Evolutionary conservation across 371 early-diverging fungal species (phyloP).

Genomic region (Haplosporangium sp.): DNA sequence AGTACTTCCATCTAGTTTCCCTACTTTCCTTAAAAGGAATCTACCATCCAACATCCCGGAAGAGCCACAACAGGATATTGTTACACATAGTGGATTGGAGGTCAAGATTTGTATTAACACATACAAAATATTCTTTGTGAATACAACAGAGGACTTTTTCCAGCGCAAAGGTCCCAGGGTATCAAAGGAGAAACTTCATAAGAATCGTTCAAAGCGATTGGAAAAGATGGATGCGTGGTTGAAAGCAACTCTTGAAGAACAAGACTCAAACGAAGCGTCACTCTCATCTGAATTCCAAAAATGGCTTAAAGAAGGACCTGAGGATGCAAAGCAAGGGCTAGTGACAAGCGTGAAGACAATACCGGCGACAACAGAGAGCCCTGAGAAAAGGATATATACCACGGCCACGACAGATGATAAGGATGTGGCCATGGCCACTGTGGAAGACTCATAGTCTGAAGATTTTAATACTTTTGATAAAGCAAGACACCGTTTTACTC

Average conservation of each 20-base stretch:
- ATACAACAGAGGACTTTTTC: slow-evolving; percentile 83
- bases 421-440: slow-evolving; percentile 40
- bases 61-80: slow-evolving; percentile 66
- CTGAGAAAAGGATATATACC: slow-evolving; percentile 40
- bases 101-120: slow-evolving; percentile 92
- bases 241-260: slow-evolving; percentile 34
- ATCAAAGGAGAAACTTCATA: slow-evolving; percentile 26
- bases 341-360: slow-evolving; percentile 21
- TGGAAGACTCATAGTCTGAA: slow-evolving; percentile 28
- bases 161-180: slow-evolving; percentile 42
- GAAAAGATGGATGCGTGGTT: slow-evolving; percentile 48
- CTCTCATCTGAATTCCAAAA: slow-evolving; percentile 31
- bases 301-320: slow-evolving; percentile 49
- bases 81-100: slow-evolving; percentile 76
- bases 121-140: slow-evolving; percentile 88
- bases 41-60: slow-evolving; percentile 57
- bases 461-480: not conserved
- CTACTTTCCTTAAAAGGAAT: slow-evolving; percentile 76
- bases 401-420: slow-evolving; percentile 31
- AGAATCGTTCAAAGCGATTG: slow-evolving; percentile 25
- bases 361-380: slow-evolving; percentile 14
- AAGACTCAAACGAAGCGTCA: slow-evolving; percentile 25
- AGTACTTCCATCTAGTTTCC: slow-evolving; percentile 64
- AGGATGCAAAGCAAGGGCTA: slow-evolving; percentile 28
- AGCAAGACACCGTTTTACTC: slow-evolving; percentile 2